Conservation (phyloP, 2,329 filamentous ascomycete species). For the Claviceps lovelessii region DNA sequence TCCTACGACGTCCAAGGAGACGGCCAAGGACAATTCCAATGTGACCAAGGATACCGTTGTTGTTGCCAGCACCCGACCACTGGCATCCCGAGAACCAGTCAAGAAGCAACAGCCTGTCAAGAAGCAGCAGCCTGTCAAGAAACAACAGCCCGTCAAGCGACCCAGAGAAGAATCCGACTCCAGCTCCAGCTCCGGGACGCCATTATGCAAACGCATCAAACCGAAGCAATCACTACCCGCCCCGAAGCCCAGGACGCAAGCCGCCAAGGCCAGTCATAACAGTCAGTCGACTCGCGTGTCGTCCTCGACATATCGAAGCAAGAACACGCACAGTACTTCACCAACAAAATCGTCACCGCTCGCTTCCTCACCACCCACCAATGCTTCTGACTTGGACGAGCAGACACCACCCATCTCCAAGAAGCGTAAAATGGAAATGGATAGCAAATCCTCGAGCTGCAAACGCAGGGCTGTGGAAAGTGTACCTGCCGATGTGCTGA, state of each 20-base stretch:
- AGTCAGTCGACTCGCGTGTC: constrained; percentile 23
- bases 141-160: constrained; percentile 31
- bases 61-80: constrained; percentile 20
- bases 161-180: constrained; percentile 38
- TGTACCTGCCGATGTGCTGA: constrained; percentile 29
- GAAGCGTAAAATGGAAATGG: constrained; percentile 29
- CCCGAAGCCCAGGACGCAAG: constrained; percentile 27
- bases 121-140: constrained; percentile 14
- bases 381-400: constrained; percentile 45
- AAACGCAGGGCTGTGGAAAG: constrained; percentile 19
- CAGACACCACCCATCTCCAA: constrained; percentile 16
- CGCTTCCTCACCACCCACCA: constrained; percentile 51
- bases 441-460: constrained; percentile 11
- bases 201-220: constrained; percentile 44
- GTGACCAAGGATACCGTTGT: constrained; percentile 18
- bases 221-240: constrained; percentile 26
- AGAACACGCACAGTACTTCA: constrained; percentile 39
- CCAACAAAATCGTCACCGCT: constrained; percentile 50
- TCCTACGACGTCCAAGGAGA: constrained; percentile 15
- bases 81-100: constrained; percentile 16
- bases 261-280: constrained; percentile 32
- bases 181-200: constrained; percentile 45
- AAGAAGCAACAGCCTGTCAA: constrained; percentile 27
- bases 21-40: constrained; percentile 16
- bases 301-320: constrained; percentile 25